Evolutionary conservation across 2,329 filamentous ascomycete genomes (phyloP), one percentile per base, ranked within the genome.

Genomic region (Chalaropsis thielavioides): DNA sequence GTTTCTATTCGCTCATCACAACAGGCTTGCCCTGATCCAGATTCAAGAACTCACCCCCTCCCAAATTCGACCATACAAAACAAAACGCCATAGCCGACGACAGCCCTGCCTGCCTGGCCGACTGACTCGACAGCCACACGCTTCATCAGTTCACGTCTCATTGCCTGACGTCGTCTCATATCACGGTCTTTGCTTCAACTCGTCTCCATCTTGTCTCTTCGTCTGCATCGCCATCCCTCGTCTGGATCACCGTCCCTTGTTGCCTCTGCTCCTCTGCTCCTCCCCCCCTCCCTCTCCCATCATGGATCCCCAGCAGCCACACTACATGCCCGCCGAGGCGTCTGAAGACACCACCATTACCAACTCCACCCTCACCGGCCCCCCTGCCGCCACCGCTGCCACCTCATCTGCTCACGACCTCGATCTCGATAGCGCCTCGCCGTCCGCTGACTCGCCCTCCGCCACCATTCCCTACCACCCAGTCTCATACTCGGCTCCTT

Each of bases 381-480:
- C 62, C 49, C 62, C 65, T 64, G 63, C 38, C 58, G 62, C 40
- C 60, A 22, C 41, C 24, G 13, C 46, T 41, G 56, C 60, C 40
- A 35, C 27, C 13, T 31, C 51, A 31, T 56, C 51, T 56, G 22
- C 51, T 15, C 22, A 24, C 24, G 51, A 35, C 41, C 46, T 49
- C 46, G 46, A n/a, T n/a, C n/a, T 65, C 59, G 64, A 66, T 38
- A 62, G 61, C 61, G 41, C 41, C 51, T 65, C 56, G 41, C 56
- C 59, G 46, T 62, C 58, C 61, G 56, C 63, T 41, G 71, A 71
- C 70, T 65, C 67, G 69, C 72, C 65, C 72, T 68, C 72, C 72
- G 72, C 71, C 73, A 72, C 72, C 71, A 68, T 69, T 69, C 70
- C 68, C 62, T 66, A 68, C 61, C 63, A 68, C 66, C 67, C 64